Conservation (phyloP, 1,139 yeast genomes). For the Kodamaea arcana region DNA sequence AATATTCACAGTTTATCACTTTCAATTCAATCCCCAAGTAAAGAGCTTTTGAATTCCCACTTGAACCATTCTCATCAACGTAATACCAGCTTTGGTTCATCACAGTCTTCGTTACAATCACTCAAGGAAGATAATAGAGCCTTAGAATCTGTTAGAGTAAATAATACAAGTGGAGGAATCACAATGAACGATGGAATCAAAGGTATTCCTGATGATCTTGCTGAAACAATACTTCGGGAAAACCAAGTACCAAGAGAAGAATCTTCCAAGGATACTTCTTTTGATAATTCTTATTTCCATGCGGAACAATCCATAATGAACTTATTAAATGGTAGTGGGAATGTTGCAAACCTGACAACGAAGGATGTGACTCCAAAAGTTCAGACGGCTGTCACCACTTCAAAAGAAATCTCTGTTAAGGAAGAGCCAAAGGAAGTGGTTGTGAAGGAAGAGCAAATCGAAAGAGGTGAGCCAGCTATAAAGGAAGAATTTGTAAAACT, state of each 20-base stretch:
- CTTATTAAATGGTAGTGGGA: slow-evolving; percentile 20
- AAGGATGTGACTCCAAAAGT: slow-evolving; percentile 2
- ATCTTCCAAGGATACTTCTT: slow-evolving; percentile 20
- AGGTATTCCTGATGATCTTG: slow-evolving; percentile 40
- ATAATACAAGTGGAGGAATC: slow-evolving; percentile 26
- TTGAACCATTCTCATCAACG: not conserved
- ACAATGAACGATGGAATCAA: slow-evolving; percentile 43
- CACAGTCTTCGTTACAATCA: slow-evolving; percentile 44
- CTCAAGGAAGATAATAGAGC: slow-evolving; percentile 34
- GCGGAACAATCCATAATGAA: slow-evolving; percentile 45
- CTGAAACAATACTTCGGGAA: slow-evolving; percentile 26
- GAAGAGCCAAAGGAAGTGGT: slow-evolving; percentile 1
- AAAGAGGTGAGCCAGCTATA: not conserved
- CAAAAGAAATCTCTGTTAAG: slow-evolving; percentile 1
- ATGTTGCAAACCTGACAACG: not conserved
- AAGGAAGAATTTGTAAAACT: not conserved
- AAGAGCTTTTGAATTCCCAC: not conserved
- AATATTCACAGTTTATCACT: slow-evolving; percentile 37
- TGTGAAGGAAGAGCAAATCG: slow-evolving; percentile 3
- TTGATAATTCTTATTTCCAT: slow-evolving; percentile 35
- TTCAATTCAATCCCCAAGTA: slow-evolving; percentile 25
- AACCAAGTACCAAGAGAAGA: slow-evolving; percentile 2
- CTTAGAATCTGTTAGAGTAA: slow-evolving; percentile 24
- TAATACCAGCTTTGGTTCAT: slow-evolving; percentile 29
- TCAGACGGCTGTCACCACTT: not conserved